A percentile compares a stretch with the other conserved stretches of the same genome.
These are phyloP conservation scores for Raphanus raphanistrum DNA, from an alignment of 345 rosid species.

Conservation along the genomic window DNA sequence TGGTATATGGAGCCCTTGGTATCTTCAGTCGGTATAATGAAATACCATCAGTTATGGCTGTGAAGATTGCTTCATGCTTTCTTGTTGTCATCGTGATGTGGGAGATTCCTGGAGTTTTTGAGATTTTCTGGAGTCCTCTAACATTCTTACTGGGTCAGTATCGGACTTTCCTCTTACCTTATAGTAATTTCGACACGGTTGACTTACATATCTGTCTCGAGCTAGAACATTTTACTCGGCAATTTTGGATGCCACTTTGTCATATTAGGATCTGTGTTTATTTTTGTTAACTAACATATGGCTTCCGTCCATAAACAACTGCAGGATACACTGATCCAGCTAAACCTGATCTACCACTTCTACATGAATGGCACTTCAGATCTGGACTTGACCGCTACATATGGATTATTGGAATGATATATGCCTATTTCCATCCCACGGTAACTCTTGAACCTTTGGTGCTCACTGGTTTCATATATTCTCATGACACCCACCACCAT, in stretches of 20 bases:
- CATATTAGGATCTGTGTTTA: background rate
- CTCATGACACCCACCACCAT: slow-evolving; percentile 11
- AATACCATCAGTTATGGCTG: slow-evolving; percentile 80
- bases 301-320: slow-evolving; percentile 5
- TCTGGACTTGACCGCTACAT: slow-evolving; percentile 98
- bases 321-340: slow-evolving; percentile 95
- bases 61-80: slow-evolving; percentile 82
- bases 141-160: slow-evolving; percentile 71
- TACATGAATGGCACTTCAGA: slow-evolving; percentile 99
- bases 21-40: slow-evolving; percentile 82
- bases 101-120: slow-evolving; percentile 95
- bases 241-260: slow-evolving; percentile 3
- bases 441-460: slow-evolving; percentile 47
- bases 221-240: background rate
- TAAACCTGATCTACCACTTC: slow-evolving; percentile 73
- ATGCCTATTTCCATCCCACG: slow-evolving; percentile 93
- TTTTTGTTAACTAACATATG: slow-evolving; percentile 5
- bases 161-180: slow-evolving; percentile 6
- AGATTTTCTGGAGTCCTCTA: slow-evolving; percentile 82
- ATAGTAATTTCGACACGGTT: background rate
- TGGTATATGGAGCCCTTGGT: slow-evolving; percentile 97
- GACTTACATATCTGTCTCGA: slow-evolving; percentile 2
- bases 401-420: slow-evolving; percentile 96
- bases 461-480: slow-evolving; percentile 2
- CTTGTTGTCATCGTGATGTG: slow-evolving; percentile 83